These are phyloP conservation scores for Sporothrix humicola DNA, from an alignment of 2,329 filamentous ascomycete species.

Conservation along the genomic window DNA sequence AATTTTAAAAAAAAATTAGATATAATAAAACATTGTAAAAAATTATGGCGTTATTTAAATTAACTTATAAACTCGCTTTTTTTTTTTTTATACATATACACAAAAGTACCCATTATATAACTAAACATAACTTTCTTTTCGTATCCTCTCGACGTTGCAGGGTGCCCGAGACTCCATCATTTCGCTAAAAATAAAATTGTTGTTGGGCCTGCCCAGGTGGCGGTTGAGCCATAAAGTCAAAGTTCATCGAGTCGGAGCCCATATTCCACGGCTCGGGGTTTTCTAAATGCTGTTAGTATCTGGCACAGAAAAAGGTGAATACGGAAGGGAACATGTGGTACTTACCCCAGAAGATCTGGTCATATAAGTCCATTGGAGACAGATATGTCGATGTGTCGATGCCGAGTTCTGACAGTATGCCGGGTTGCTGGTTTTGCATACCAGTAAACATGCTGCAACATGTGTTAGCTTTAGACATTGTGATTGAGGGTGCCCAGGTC, in stretches of 20 bases:
- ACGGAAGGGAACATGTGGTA: neutral
- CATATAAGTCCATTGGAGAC: slow-evolving; percentile 71
- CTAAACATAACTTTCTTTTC: too few species aligned
- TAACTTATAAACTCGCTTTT: neutral
- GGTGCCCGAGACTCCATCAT: too few species aligned
- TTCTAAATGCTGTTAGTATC: slow-evolving; percentile 49
- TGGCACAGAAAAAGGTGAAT: neutral
- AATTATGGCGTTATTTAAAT: neutral
- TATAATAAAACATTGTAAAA: neutral
- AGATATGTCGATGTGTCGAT: slow-evolving; percentile 64
- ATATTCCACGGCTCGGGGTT: slow-evolving; percentile 65
- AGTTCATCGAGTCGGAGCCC: slow-evolving; percentile 62
- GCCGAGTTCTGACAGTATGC: slow-evolving; percentile 53
- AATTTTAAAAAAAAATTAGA: too few species aligned
- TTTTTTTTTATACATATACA: neutral
- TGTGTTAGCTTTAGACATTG: neutral
- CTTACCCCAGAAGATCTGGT: slow-evolving; percentile 71
- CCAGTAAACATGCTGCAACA: slow-evolving; percentile 41
- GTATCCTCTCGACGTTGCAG: too few species aligned
- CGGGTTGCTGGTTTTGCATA: slow-evolving; percentile 44
- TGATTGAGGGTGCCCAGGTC: neutral
- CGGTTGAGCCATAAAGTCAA: slow-evolving; percentile 65
- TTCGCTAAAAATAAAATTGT: slow-evolving; percentile 60
- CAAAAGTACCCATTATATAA: too few species aligned
- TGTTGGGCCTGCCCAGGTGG: slow-evolving; percentile 62